These are phyloP conservation scores for Yamadazyma membranifaciens DNA, from an alignment of 1,139 yeast genomes.

Conservation along the genomic window DNA sequence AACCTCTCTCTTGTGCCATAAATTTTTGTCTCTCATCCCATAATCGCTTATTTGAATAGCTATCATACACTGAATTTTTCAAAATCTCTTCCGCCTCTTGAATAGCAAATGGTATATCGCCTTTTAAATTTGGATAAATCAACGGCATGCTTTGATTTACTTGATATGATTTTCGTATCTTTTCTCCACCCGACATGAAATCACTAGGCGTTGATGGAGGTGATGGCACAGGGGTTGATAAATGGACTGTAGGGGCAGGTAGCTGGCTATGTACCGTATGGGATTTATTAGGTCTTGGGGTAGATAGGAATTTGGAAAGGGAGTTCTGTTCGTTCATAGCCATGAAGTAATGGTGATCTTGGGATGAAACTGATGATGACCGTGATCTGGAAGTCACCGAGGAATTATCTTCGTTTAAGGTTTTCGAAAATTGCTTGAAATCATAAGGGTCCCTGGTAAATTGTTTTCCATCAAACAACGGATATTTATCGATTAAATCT, in stretches of 20 bases:
- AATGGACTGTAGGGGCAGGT: conserved; percentile 67
- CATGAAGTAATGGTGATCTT: conserved; percentile 36
- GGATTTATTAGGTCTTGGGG: conserved; percentile 54
- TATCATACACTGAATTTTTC: conserved; percentile 59
- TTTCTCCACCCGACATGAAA: conserved; percentile 58
- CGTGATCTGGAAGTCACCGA: not conserved
- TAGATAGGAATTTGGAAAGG: conserved; percentile 55
- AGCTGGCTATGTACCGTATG: conserved; percentile 56
- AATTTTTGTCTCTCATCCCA: conserved; percentile 72
- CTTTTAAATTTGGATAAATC: conserved; percentile 54
- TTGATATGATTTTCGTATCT: conserved; percentile 70
- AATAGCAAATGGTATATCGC: conserved; percentile 67
- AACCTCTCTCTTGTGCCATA: conserved; percentile 77
- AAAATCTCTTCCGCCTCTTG: conserved; percentile 70
- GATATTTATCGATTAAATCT: conserved; percentile 73
- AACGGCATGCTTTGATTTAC: conserved; percentile 80
- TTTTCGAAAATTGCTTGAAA: conserved; percentile 17
- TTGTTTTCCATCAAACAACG: conserved; percentile 45
- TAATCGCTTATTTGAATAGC: conserved; percentile 63
- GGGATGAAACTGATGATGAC: conserved; percentile 11
- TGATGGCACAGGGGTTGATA: conserved; percentile 89
- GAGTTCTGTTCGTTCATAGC: conserved; percentile 46
- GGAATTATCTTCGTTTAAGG: conserved; percentile 7
- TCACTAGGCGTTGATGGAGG: conserved; percentile 70
- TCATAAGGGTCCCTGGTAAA: conserved; percentile 16